These are phyloP conservation scores for Colletotrichum eremochloae DNA, from an alignment of 2,329 filamentous ascomycete species.

Conservation along the genomic window DNA sequence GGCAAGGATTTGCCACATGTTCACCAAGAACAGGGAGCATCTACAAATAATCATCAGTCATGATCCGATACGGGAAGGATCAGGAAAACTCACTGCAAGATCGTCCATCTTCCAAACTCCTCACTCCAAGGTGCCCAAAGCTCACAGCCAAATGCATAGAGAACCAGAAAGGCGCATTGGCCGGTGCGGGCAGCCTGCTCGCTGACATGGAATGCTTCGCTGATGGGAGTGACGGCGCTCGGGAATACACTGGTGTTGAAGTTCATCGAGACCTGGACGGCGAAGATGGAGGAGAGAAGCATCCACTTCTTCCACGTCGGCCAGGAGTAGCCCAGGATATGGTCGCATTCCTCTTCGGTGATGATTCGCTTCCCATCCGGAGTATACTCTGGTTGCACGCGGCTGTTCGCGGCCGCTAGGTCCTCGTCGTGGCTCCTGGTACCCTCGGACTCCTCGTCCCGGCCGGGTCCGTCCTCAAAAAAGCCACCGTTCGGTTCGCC, in stretches of 20 bases:
- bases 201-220: constrained; percentile 60
- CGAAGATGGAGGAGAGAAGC: constrained; percentile 64
- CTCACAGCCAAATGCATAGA: constrained; percentile 63
- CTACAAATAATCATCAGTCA: neutral
- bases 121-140: constrained; percentile 69
- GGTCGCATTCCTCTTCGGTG: constrained; percentile 62
- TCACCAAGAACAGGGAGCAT: constrained; percentile 60
- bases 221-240: constrained; percentile 61
- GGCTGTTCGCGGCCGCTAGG: constrained; percentile 3
- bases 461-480: constrained; percentile 25
- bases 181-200: constrained; percentile 61
- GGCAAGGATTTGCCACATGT: constrained; percentile 65
- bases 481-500: neutral
- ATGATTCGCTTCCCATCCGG: constrained; percentile 55
- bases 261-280: constrained; percentile 69
- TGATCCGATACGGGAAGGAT: fast-evolving
- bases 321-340: constrained; percentile 60
- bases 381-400: constrained; percentile 33
- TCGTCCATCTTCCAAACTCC: constrained; percentile 65
- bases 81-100: constrained; percentile 59
- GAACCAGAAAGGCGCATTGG: constrained; percentile 63
- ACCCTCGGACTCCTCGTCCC: constrained; percentile 30
- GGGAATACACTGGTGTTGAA: constrained; percentile 66
- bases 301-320: constrained; percentile 64
- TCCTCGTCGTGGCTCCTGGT: constrained; percentile 13